These are phyloP conservation scores for Epichloe sp. DNA, from an alignment of 2,329 filamentous ascomycete genomes.

Conservation along the genomic window DNA sequence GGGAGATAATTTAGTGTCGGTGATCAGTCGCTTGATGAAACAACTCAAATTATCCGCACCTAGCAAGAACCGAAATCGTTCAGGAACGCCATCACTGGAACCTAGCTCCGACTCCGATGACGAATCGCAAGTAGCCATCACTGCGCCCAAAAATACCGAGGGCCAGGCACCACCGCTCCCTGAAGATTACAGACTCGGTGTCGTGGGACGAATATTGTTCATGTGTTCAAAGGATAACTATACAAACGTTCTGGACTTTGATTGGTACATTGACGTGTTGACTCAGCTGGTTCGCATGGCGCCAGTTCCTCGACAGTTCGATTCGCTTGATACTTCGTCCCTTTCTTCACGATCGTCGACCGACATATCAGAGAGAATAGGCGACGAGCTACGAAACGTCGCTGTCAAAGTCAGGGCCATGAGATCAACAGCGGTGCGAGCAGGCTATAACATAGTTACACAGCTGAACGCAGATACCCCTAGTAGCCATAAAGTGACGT, in stretches of 20 bases:
- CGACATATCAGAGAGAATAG: slow-evolving; percentile 58
- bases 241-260: slow-evolving; percentile 74
- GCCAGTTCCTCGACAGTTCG: slow-evolving; percentile 31
- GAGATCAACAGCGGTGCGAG: slow-evolving; percentile 64
- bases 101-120: slow-evolving; percentile 35
- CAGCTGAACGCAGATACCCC: slow-evolving; percentile 41
- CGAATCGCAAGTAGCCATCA: slow-evolving; percentile 32
- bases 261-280: slow-evolving; percentile 91
- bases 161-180: slow-evolving; percentile 51
- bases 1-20: slow-evolving; percentile 66
- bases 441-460: slow-evolving; percentile 63
- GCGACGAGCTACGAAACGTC: slow-evolving; percentile 76
- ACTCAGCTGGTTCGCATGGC: slow-evolving; percentile 70
- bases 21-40: slow-evolving; percentile 76
- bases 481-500: slow-evolving; percentile 42
- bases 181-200: slow-evolving; percentile 72
- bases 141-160: slow-evolving; percentile 19
- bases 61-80: slow-evolving; percentile 30
- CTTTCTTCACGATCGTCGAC: slow-evolving; percentile 13
- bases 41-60: slow-evolving; percentile 60
- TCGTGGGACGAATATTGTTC: slow-evolving; percentile 68
- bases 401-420: slow-evolving; percentile 84
- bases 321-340: slow-evolving; percentile 22
- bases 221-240: slow-evolving; percentile 92
- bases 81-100: slow-evolving; percentile 32